Base-by-base conservation (phyloP, 2,329 filamentous ascomycete species). In the Pyrenophora teres region DNA sequence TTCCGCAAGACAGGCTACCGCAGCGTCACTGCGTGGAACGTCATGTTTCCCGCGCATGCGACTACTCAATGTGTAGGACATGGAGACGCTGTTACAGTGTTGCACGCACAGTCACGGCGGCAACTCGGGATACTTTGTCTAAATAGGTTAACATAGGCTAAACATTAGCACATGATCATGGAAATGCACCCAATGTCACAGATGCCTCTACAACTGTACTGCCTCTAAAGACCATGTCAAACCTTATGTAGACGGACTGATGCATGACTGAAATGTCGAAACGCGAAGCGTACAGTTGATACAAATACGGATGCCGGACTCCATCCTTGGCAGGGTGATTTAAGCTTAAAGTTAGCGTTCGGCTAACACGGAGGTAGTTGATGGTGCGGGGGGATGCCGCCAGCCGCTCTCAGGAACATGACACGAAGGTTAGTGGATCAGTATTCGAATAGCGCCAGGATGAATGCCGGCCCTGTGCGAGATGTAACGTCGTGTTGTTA, bases 341-440 rank as follows among this genome's bases (percentile, higher is more conserved):
- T 60, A 62, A 54, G 53, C 52, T 62, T 62, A 57, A 62, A 57
- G 46, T 42, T 50, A 51, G 57, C 50, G 54, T 31, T 33, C 43
- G 51, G 43, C 43, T 56, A 45, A 42, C 27, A 52, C 45, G 44
- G 48, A 57, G 37, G 46, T 38, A 44, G 33, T 25, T 21, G 25
- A 23, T 31, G 50, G 48, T 52, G 59, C 56, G 61, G 59, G 55
- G 59, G 23, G 12, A 21, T 41, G 38, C 33, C 38, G 41, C 40
- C 19, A 15, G 15, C 15, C 15, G 15, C 40, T 47, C 38, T 36
- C 27, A 31, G 21, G 42, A 37, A 38, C 39, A 36, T 10, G 23
- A 12, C 10, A 38, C 18, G 9, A 25, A 19, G 25, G 9, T 30
- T 12, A 10, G 27, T 9, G 12, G 8, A 30, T 30, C 7, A 30